A percentile compares a stretch with the other conserved stretches of the same genome.
phyloP scores from a whole-genome alignment of 176 grass and related monocot species.

The Musa itinerans region DNA sequence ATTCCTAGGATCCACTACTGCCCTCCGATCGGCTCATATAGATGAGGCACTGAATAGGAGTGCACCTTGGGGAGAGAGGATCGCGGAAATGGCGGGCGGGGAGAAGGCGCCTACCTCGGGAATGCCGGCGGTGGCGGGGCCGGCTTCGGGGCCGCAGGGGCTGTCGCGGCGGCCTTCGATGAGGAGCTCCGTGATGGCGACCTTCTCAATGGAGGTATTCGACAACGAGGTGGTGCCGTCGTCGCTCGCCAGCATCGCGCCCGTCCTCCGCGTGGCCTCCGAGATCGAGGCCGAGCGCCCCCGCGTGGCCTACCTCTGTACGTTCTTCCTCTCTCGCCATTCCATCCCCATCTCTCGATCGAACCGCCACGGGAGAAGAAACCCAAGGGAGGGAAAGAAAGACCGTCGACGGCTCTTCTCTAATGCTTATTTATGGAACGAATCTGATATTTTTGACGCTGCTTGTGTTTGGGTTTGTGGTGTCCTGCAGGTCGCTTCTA shows the following conservation, averaged over 20 bases:
- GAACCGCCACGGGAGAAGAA: background rate
- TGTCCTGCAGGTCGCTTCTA: constrained; percentile 62
- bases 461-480: background rate
- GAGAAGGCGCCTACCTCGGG: background rate
- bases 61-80: background rate
- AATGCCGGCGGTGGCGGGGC: constrained; percentile 8
- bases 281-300: constrained; percentile 58
- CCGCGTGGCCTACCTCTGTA: constrained; percentile 79
- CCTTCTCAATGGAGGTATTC: constrained; percentile 26
- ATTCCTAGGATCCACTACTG: too few relatives aligned
- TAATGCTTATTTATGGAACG: too few relatives aligned
- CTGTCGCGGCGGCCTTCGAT: constrained; percentile 51
- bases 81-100: background rate
- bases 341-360: too few relatives aligned
- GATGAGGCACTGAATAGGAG: background rate
- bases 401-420: too few relatives aligned
- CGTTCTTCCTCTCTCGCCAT: background rate
- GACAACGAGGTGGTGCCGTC: constrained; percentile 76
- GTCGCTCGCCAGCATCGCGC: constrained; percentile 54
- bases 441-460: too few relatives aligned
- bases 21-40: background rate
- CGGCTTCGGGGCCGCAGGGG: constrained; percentile 23
- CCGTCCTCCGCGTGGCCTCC: constrained; percentile 73
- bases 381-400: too few relatives aligned
- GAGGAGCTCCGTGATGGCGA: constrained; percentile 38